Evolutionary conservation across 2,329 filamentous ascomycete species (phyloP).

Genomic region (Colletotrichum lindemuthianum): DNA sequence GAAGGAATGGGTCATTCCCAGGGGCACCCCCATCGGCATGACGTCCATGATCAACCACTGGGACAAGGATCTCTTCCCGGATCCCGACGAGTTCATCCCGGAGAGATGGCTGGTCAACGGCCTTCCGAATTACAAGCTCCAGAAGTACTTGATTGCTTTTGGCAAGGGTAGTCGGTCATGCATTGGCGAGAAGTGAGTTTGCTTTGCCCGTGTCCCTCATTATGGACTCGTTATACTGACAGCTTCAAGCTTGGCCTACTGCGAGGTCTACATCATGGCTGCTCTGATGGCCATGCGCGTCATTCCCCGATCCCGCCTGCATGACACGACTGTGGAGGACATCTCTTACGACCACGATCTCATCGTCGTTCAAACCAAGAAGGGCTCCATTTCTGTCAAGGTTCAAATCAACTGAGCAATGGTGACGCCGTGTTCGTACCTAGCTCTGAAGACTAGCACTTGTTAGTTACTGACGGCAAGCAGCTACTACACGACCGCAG

Average conservation of each 20-base stretch:
- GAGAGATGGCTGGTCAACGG: constrained; percentile 40
- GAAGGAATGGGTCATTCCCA: constrained; percentile 37
- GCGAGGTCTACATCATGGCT: constrained; percentile 42
- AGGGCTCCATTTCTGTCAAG: constrained; percentile 31
- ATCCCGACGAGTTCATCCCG: constrained; percentile 37
- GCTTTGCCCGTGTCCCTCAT: background rate
- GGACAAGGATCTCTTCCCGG: constrained; percentile 36
- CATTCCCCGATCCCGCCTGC: constrained; percentile 40
- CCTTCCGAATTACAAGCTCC: constrained; percentile 29
- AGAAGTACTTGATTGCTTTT: constrained; percentile 37
- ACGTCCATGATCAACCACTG: constrained; percentile 38
- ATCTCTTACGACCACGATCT: constrained; percentile 44
- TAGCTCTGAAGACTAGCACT: background rate
- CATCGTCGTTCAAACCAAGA: constrained; percentile 39
- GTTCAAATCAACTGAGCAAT: constrained; percentile 15
- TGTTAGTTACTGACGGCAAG: background rate
- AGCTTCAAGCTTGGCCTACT: constrained; percentile 39
- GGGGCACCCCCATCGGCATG: constrained; percentile 38
- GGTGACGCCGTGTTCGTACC: background rate
- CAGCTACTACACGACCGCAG: no score
- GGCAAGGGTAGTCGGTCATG: constrained; percentile 37
- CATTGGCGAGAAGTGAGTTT: constrained; percentile 38
- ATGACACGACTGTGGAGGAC: constrained; percentile 43
- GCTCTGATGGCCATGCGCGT: constrained; percentile 43
- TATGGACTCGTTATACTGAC: constrained; percentile 9